A percentile compares a stretch with the other conserved stretches of the same genome.
phyloP scores from a whole-genome alignment of 257 asterid genomes.

The Forsythia suspensa region DNA sequence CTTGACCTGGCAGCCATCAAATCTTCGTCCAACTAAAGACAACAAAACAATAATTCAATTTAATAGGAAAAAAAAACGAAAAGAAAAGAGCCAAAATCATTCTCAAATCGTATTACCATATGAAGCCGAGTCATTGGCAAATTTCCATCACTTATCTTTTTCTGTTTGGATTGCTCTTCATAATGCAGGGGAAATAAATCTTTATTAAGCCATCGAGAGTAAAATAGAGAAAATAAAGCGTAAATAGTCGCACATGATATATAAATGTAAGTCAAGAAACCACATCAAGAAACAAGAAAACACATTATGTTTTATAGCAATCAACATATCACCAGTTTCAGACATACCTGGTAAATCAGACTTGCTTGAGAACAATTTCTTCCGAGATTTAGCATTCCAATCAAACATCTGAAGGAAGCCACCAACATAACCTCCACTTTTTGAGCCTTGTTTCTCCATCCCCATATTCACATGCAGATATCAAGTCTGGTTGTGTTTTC shows the following conservation, averaged over 20 bases:
- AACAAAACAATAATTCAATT: not conserved
- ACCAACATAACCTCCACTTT: slow-evolving; percentile 73
- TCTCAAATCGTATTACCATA: slow-evolving; percentile 39
- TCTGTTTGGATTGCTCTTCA: slow-evolving; percentile 81
- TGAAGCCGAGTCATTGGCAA: slow-evolving; percentile 58
- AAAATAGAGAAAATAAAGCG: not conserved
- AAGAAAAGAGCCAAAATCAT: not conserved
- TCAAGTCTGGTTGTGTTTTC: slow-evolving; percentile 19
- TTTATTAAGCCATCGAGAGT: not conserved
- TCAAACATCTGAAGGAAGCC: slow-evolving; percentile 88
- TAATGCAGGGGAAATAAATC: slow-evolving; percentile 14
- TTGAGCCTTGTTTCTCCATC: slow-evolving; percentile 63
- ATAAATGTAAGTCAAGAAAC: not conserved
- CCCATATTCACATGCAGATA: slow-evolving; percentile 47
- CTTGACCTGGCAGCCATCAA: slow-evolving; percentile 50
- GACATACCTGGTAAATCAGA: slow-evolving; percentile 61
- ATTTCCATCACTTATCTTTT: slow-evolving; percentile 69
- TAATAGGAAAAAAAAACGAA: not conserved
- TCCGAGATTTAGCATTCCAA: slow-evolving; percentile 89
- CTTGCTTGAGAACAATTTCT: slow-evolving; percentile 77
- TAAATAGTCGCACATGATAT: not conserved
- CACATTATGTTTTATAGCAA: not conserved
- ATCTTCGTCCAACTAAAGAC: slow-evolving; percentile 61
- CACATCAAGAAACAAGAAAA: not conserved
- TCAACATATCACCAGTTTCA: not conserved